These are phyloP conservation scores for Aspergillus steynii DNA, from an alignment of 495 filamentous ascomycete species.

Conservation along the genomic window DNA sequence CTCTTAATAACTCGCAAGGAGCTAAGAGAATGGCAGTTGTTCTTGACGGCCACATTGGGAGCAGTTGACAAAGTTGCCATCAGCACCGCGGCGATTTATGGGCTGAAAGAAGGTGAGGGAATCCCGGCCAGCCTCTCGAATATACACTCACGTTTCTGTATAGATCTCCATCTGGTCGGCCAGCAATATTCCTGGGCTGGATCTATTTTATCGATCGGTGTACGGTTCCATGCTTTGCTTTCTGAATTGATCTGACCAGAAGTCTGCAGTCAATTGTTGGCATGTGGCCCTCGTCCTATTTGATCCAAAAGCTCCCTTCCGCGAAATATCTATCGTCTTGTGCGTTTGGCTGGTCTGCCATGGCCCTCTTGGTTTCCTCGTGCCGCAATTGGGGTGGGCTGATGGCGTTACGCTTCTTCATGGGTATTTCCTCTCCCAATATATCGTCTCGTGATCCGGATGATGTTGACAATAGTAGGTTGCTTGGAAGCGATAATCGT, in stretches of 20 bases:
- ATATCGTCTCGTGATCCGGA: not conserved
- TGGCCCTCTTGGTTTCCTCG: slow-evolving; percentile 25
- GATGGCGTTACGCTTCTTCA: slow-evolving; percentile 28
- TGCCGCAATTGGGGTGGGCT: slow-evolving; percentile 25
- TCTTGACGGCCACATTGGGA: slow-evolving; percentile 21
- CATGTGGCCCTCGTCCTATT: slow-evolving; percentile 26
- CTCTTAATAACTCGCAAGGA: not conserved
- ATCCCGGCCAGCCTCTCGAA: not conserved
- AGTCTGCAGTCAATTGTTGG: slow-evolving; percentile 22
- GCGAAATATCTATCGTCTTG: slow-evolving; percentile 34
- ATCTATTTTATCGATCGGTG: slow-evolving; percentile 27
- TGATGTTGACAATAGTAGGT: slow-evolving; percentile 6
- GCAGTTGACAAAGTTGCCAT: slow-evolving; percentile 34
- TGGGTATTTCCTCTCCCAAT: slow-evolving; percentile 11
- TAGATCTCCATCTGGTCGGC: slow-evolving; percentile 23
- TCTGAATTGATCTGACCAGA: not conserved
- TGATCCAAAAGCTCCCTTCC: slow-evolving; percentile 39
- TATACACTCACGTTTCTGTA: not conserved
- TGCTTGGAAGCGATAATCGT: slow-evolving; percentile 19
- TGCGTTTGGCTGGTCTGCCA: slow-evolving; percentile 20
- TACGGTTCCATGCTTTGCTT: not conserved
- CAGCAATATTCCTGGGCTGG: slow-evolving; percentile 32
- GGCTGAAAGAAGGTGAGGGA: slow-evolving; percentile 20
- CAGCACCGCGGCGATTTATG: slow-evolving; percentile 33
- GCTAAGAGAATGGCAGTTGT: not conserved